Evolutionary conservation across 176 grass and related monocot species (phyloP), one percentile per base, ranked within the genome.

Genomic region (Melocanna baccifera): DNA sequence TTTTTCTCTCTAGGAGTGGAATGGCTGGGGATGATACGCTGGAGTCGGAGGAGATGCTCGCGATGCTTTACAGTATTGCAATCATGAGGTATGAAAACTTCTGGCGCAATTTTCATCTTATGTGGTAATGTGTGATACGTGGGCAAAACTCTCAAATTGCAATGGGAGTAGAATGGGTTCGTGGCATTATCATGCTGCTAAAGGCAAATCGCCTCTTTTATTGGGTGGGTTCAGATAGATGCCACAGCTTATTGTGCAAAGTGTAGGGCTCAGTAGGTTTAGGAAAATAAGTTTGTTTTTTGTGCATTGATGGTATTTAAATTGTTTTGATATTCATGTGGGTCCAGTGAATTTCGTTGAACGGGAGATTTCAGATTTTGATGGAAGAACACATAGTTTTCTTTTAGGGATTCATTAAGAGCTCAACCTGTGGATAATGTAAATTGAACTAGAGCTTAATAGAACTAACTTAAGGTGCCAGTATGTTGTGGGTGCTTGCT

Each of bases 1-100:
- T 68, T 86, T 16, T 25, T 62, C 18, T 39, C 42, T 85, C 26
- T 77, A 98, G 92, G 80, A 85, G 81, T 50, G 91, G 67, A 66
- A 43, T 77, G 32, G 7, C 73, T 77, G 56, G 10, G 26, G 71
- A 91, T 81, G 71, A 73, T 67, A 40, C 25, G 2, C 75, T 84
- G 78, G 80, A 85, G n/a, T 92, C 96, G 0, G 86, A 98, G 67
- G 93, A 95, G 89, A 92, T 95, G 87, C 85, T 98, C 3, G 23
- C 93, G 9, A 95, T 93, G 93, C 87, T 98, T 28, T 95, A 98
- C 76, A 95, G 89, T 81, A 98, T 95, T 85, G 87, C 93, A 74
- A 95, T 95, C 51, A 89, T 88, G 77, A 95, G 93, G 93, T 93
- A 41, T 87, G 66, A 9, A 73, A 86, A 36, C 6, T 74, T 40